Evolutionary conservation across 169 alveolate species (phyloP).

Genomic region (Amoebophrya sp.): DNA sequence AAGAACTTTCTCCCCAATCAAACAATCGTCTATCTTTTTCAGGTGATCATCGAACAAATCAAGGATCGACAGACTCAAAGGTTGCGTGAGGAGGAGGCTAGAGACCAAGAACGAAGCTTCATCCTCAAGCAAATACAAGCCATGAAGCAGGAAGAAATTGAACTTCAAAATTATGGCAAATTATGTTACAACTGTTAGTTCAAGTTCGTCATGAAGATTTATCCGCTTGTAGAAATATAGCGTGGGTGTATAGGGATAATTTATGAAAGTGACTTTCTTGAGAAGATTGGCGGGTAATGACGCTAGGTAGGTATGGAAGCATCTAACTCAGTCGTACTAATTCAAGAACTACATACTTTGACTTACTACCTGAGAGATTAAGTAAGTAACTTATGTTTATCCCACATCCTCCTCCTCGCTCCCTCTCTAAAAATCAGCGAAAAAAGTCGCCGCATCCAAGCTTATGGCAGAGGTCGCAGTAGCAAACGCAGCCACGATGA

Average conservation of each 20-base stretch:
- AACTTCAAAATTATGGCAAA: constrained; percentile 50
- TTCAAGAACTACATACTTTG: background rate
- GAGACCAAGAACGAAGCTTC: constrained; percentile 64
- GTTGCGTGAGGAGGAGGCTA: constrained; percentile 61
- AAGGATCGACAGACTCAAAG: constrained; percentile 64
- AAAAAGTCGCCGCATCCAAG: constrained; percentile 3
- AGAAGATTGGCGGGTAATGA: background rate
- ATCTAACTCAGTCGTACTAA: background rate
- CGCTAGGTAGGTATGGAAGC: background rate
- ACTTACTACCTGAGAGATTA: background rate
- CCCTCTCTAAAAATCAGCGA: background rate
- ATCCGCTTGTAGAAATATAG: background rate
- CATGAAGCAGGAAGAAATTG: constrained; percentile 62
- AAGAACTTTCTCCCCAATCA: too few relatives aligned
- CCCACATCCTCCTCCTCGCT: background rate
- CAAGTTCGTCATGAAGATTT: background rate
- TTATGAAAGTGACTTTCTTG: background rate
- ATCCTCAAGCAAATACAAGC: constrained; percentile 61
- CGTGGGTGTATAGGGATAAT: background rate
- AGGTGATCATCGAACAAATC: constrained; percentile 65
- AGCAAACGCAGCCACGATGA: constrained; percentile 59
- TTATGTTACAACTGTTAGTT: too few relatives aligned
- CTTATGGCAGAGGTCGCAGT: constrained; percentile 60
- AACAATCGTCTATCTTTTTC: too few relatives aligned
- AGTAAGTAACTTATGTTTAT: background rate